A percentile compares a stretch with the other conserved stretches of the same genome.
Conservation (phyloP, 1,284 basidiomycete genomes). For the Fomes fomentarius region DNA sequence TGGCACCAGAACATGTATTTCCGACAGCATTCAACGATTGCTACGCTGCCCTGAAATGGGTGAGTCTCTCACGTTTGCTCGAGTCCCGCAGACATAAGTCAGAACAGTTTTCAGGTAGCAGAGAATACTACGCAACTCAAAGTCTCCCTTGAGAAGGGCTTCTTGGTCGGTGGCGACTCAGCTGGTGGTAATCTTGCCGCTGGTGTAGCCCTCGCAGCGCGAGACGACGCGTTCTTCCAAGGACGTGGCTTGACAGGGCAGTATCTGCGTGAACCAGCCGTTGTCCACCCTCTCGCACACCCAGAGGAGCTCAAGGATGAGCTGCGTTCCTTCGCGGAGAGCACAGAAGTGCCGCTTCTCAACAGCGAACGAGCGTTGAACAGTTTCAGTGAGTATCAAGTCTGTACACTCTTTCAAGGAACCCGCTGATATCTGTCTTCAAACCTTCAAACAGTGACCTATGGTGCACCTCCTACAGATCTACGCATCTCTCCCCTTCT, state of each 20-base stretch:
- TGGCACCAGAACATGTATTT: no score
- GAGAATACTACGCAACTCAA: slow-evolving; percentile 7
- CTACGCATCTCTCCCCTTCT: slow-evolving; percentile 7
- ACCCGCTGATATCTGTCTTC: not conserved
- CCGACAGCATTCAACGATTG: not conserved
- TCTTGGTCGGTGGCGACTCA: slow-evolving; percentile 29
- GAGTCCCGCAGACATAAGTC: not conserved
- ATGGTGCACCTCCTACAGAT: not conserved
- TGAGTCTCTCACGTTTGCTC: not conserved
- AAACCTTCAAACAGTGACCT: not conserved
- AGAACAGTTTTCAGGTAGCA: not conserved
- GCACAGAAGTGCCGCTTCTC: slow-evolving; percentile 22
- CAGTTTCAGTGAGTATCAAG: slow-evolving; percentile 3
- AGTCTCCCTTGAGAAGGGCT: slow-evolving; percentile 18
- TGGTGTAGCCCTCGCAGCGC: slow-evolving; percentile 21
- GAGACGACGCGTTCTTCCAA: slow-evolving; percentile 25
- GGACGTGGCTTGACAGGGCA: slow-evolving; percentile 15
- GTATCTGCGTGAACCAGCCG: slow-evolving; percentile 13
- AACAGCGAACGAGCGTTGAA: not conserved
- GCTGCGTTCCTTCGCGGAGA: slow-evolving; percentile 26
- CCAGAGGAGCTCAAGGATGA: slow-evolving; percentile 22
- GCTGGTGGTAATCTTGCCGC: slow-evolving; percentile 29
- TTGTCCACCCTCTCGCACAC: slow-evolving; percentile 15
- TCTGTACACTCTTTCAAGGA: not conserved
- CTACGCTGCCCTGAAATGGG: not conserved